Evolutionary conservation across 768 basidiomycete genomes (phyloP), one percentile per base, ranked within the genome.

Genomic region (Tulasnella sp.): DNA sequence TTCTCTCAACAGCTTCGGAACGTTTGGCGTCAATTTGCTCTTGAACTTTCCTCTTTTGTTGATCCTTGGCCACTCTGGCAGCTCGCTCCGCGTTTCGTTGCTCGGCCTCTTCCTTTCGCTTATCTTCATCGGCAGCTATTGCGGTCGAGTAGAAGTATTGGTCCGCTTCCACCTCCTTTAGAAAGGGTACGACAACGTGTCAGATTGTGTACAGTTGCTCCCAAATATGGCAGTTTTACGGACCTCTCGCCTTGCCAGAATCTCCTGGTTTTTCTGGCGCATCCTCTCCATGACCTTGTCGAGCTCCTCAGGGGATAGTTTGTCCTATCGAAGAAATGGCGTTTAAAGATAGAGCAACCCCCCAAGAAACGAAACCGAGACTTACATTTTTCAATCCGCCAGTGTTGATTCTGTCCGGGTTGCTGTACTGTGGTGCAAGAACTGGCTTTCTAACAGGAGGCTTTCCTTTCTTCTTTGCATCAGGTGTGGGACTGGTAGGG

Each of bases 341-440:
- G 32, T 76, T 26, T 57, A 5, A n/a, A 42, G 20, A 61, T n/a
- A 6, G 42, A 7, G 42, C 29, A 77, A 3, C n/a, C 42, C n/a
- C 4, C n/a, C 13, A 46, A 20, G 26, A 71, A 48, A 44, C 29
- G 51, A 70, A 20, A 11, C 39, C 23, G 35, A 3, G 18, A 9
- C 46, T 78, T 83, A 93, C 93, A 82, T 92, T 88, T 80, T 91
- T 91, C 35, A 87, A 81, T 20, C 92, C 93, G 18, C 93, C 93
- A 11, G 93, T 94, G 85, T 89, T 93, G 85, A 94, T 91, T 84
- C 93, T 91, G 82, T 94, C 92, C 10, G 88, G 90, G 84, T 94
- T 94, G 70, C 93, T 87, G 86, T 95, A 95, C n/a, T 18, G 32
- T 46, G 9, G 35, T 2, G 91, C 91, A 80, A 88, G 89, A 11